Evolutionary conservation across 2,329 filamentous ascomycete genomes (phyloP), one percentile per base, ranked within the genome.

Genomic region (Corynespora cassiicola): DNA sequence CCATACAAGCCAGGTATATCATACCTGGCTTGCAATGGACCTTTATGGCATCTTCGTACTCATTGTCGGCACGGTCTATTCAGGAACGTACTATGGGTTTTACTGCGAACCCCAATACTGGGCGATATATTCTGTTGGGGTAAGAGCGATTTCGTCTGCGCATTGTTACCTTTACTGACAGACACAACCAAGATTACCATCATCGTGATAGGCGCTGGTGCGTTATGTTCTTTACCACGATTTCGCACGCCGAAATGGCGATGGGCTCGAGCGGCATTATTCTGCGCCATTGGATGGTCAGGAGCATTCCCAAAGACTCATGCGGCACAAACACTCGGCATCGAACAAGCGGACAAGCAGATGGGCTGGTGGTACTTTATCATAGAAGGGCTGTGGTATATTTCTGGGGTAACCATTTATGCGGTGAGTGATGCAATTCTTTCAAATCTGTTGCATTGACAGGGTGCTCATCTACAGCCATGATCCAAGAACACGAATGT

Each of bases 291-390:
- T 26, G 38, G 38, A 2, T 41, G 38, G 38, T 41, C 38, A 3
- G 38, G 38, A 3, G 38, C 38, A 22, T 34, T 41, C 22, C 38
- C 38, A 4, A 41, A 36, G 38, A 41, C 38, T 16, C 38, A 41
- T 36, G 38, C 38, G 19, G 38, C 38, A 22, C 38, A 41, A 22
- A n/a, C 26, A 7, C 36, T 41, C 36, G 38, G 38, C 6, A 36
- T 22, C 4, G 38, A 41, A 17, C 38, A 36, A 17, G 38, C 38
- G n/a, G 24, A 41, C 16, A 36, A 22, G 20, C 38, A 41, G 26
- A 41, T 41, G 38, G 38, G 38, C 5, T 41, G 38, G 38, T 31
- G 38, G 38, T 41, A 29, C 24, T 36, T 41, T 21, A 41, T 41
- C 5, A 8, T 21, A 10, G 38, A 41, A 12, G 38, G 38, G 2